Percentiles rank a stretch among this genome's conserved stretches.
These are phyloP conservation scores for Epichloe uncinata DNA, from an alignment of 2,329 filamentous ascomycete genomes.

Conservation along the genomic window DNA sequence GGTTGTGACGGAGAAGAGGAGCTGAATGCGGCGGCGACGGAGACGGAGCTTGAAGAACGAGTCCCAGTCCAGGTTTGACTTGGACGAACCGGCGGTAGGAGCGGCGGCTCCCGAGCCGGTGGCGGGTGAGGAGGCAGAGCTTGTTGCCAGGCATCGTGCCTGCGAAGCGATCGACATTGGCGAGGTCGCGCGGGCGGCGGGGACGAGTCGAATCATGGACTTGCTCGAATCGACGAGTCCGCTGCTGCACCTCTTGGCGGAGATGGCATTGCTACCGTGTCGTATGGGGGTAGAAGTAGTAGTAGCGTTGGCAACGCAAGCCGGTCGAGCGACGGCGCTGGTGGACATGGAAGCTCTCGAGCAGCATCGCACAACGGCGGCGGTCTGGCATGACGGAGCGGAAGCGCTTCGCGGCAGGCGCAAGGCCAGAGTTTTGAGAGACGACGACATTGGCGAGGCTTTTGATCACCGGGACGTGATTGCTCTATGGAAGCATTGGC, in stretches of 20 bases:
- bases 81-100: constrained; percentile 1
- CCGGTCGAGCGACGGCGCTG: constrained; percentile 7
- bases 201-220: constrained; percentile 3
- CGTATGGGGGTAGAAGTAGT: constrained; percentile 7
- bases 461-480: background rate
- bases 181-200: background rate
- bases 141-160: constrained; percentile 9
- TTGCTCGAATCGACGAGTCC: constrained; percentile 1
- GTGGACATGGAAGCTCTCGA: constrained; percentile 19
- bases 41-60: constrained; percentile 84
- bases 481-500: background rate
- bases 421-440: constrained; percentile 20
- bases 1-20: constrained; percentile 58
- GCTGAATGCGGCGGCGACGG: constrained; percentile 69
- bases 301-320: constrained; percentile 11
- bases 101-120: background rate
- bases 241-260: background rate
- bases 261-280: constrained; percentile 4
- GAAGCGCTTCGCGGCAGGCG: constrained; percentile 15
- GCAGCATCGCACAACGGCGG: constrained; percentile 12
- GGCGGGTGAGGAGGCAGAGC: constrained; percentile 2
- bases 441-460: constrained; percentile 14
- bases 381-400: constrained; percentile 8
- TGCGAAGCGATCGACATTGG: constrained; percentile 3
- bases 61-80: constrained; percentile 59